These are phyloP conservation scores for Salix exigua DNA, from an alignment of 345 rosid genomes.

Conservation along the genomic window DNA sequence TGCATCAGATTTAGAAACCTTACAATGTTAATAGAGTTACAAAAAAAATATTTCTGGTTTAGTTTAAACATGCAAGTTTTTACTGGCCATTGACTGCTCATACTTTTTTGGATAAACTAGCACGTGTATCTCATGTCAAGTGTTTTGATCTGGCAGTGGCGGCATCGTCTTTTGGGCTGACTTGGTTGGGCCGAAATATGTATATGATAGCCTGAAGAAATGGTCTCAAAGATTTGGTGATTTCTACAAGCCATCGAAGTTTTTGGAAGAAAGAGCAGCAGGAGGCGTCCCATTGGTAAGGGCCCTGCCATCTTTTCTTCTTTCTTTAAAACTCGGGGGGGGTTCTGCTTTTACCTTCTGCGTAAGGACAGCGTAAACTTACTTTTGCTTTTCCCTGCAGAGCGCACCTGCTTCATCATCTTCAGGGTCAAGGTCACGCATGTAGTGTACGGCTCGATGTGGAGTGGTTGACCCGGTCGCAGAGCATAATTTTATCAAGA, in stretches of 20 bases:
- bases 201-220: conserved; percentile 60
- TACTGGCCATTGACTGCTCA: too few species aligned
- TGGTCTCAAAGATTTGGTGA: conserved; percentile 66
- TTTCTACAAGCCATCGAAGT: conserved; percentile 73
- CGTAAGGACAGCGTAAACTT: too few species aligned
- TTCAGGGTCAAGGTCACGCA: conserved; percentile 37
- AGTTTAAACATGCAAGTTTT: too few species aligned
- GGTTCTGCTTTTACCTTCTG: too few species aligned
- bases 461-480: too few species aligned
- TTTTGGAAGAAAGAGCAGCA: conserved; percentile 79
- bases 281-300: conserved; percentile 73
- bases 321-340: not conserved
- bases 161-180: conserved; percentile 96
- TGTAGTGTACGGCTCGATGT: conserved; percentile 28
- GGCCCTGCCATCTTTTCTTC: not conserved
- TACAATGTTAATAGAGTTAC: too few species aligned
- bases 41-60: too few species aligned
- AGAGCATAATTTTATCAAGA: too few species aligned
- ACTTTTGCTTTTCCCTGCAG: conserved; percentile 27
- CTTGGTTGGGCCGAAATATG: conserved; percentile 52
- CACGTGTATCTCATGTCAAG: not conserved
- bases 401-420: conserved; percentile 42
- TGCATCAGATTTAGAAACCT: too few species aligned
- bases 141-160: conserved; percentile 48
- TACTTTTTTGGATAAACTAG: not conserved